Conservation (phyloP, 129 eudicot genomes). For the Tanacetum coccineum region DNA sequence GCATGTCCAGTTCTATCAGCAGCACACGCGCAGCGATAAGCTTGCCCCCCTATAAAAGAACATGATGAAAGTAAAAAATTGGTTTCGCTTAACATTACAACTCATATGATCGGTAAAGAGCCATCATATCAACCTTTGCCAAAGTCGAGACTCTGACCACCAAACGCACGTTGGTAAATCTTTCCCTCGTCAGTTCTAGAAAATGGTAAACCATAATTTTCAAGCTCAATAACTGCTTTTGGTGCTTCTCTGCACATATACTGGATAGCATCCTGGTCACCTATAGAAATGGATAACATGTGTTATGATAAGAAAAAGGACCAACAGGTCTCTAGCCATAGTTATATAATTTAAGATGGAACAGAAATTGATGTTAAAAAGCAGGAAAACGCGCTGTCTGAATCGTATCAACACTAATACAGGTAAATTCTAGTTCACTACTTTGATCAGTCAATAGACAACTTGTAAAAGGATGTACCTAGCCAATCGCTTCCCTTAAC, state of each 20-base stretch:
- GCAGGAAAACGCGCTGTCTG: no score
- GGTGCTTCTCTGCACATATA: slow-evolving; percentile 99
- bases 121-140: slow-evolving; percentile 70
- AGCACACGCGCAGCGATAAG: slow-evolving; percentile 99
- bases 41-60: slow-evolving; percentile 80
- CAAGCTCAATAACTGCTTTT: slow-evolving; percentile 99
- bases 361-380: no score
- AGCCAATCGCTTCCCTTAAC: slow-evolving; percentile 80
- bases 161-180: slow-evolving; percentile 99
- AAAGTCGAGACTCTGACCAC: slow-evolving; percentile 97
- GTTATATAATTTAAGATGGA: no score
- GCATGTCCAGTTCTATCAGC: slow-evolving; percentile 99
- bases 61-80: slow-evolving; percentile 16
- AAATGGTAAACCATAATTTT: slow-evolving; percentile 94
- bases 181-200: slow-evolving; percentile 99
- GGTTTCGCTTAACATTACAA: slow-evolving; percentile 11
- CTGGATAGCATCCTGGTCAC: slow-evolving; percentile 93
- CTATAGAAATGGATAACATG: no score
- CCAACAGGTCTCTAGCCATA: no score
- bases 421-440: no score
- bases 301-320: no score
- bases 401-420: no score
- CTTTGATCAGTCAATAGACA: background rate
- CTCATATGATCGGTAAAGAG: background rate
- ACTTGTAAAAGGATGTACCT: slow-evolving; percentile 12